Conservation (phyloP, 1,284 basidiomycete genomes). For the Ustilago trichophora region DNA sequence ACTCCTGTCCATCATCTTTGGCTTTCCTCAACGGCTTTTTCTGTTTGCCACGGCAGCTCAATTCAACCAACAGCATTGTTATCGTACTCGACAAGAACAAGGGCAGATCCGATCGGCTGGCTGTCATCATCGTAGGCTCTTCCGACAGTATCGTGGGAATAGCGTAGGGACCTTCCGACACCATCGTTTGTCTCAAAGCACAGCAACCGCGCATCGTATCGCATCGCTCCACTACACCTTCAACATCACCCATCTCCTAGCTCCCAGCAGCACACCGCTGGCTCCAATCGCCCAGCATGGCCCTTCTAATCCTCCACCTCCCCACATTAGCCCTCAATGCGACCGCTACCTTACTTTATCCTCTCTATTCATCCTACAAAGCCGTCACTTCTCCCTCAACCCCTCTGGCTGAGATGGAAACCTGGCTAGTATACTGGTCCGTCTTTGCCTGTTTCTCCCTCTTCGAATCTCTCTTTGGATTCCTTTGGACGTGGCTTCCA, state of each 20-base stretch:
- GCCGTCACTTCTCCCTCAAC: slow-evolving; percentile 44
- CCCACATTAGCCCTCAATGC: slow-evolving; percentile 49
- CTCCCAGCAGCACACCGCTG: neutral
- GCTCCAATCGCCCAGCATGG: slow-evolving; percentile 18
- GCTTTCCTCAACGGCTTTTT: too few relatives aligned
- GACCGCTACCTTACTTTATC: slow-evolving; percentile 49
- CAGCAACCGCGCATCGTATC: neutral
- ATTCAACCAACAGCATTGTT: too few relatives aligned
- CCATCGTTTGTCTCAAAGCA: too few relatives aligned
- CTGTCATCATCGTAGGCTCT: too few relatives aligned
- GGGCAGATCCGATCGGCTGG: too few relatives aligned
- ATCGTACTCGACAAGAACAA: too few relatives aligned
- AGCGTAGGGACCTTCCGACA: too few relatives aligned
- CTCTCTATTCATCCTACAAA: slow-evolving; percentile 60
- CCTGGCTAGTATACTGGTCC: slow-evolving; percentile 63
- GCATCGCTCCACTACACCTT: too few relatives aligned
- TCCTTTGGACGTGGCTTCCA: slow-evolving; percentile 60
- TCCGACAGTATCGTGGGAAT: too few relatives aligned
- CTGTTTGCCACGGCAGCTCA: too few relatives aligned
- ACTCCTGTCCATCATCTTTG: too few relatives aligned
- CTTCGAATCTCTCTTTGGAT: slow-evolving; percentile 53
- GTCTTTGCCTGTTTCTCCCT: slow-evolving; percentile 49
- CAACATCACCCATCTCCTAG: neutral
- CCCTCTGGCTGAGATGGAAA: slow-evolving; percentile 58
- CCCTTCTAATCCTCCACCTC: slow-evolving; percentile 48